Evolutionary conservation across 768 basidiomycete species (phyloP).

Genomic region (Russula vinacea): DNA sequence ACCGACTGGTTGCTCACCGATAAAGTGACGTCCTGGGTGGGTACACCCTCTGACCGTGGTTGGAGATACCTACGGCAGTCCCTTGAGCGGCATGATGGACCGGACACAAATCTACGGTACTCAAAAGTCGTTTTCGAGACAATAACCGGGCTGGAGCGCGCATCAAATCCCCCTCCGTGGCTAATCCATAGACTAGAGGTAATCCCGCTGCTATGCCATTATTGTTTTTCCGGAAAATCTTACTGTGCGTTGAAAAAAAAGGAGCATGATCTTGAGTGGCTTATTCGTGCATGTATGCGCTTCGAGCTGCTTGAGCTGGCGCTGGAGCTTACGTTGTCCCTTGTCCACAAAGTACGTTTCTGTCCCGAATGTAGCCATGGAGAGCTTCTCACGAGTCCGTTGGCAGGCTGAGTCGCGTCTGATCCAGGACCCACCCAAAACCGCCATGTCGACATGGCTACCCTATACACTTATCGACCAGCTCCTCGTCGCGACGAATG

Average conservation of each 20-base stretch:
- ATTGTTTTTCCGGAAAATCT: not conserved
- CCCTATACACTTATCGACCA: conserved; percentile 85
- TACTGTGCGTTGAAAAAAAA: conserved; percentile 31
- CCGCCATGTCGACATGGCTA: conserved; percentile 67
- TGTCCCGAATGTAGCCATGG: not conserved
- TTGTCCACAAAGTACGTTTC: conserved; percentile 66
- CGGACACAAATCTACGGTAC: conserved; percentile 71
- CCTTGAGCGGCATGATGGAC: conserved; percentile 72
- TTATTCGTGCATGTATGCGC: conserved; percentile 73
- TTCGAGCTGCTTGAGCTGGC: conserved; percentile 80
- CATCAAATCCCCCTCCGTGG: conserved; percentile 74
- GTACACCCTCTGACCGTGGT: conserved; percentile 71
- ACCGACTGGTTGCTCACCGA: conserved; percentile 84
- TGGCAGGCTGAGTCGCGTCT: conserved; percentile 53
- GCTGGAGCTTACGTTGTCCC: conserved; percentile 63
- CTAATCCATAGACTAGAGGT: conserved; percentile 75
- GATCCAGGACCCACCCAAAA: conserved; percentile 50
- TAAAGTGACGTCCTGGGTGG: conserved; percentile 78
- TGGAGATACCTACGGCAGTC: conserved; percentile 86
- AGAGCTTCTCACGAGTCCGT: not conserved
- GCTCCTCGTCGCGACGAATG: conserved; percentile 62
- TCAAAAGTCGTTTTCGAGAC: conserved; percentile 74
- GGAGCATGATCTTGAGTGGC: conserved; percentile 77
- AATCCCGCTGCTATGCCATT: conserved; percentile 4
- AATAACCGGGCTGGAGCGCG: conserved; percentile 62